Base-by-base conservation (phyloP, 139 green algal species). In the Bryopsis sp. region DNA sequence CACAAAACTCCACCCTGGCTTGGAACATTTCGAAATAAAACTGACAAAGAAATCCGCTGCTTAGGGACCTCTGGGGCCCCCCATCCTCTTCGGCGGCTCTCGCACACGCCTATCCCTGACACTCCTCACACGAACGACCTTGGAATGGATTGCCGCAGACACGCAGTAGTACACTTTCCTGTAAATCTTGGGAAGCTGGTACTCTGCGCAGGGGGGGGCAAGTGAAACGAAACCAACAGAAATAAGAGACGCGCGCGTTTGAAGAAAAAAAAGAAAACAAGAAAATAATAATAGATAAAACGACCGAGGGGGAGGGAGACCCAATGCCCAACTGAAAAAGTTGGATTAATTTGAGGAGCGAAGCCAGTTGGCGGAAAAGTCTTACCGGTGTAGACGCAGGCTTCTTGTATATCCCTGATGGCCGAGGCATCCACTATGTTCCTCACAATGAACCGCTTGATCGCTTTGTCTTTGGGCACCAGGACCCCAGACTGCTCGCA, bases 121-220 rank as follows among this genome's bases (percentile, higher is more conserved):
- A 68, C 79, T 92, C 64, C 94, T 85, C 83, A 99, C 94, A 63
- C 94, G 90, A 78, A 99, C 94, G 36, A 99, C 90, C 77, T 96
- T 96, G 75, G 85, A 95, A 85, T 99, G 94, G 80, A 99, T 98
- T 72, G 94, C 94, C 37, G 95, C 96, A 33, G 83, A 95, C 67
- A 99, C 88, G 79, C 86, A 97, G 89, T 99, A 99, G 90, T 99
- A 97, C 69, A 99, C 92, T 84, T 99, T 98, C 39, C 93, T 79
- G 88, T 99, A 99, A 72, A 99, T 93, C 92, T 99, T 99, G 72
- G 94, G 94, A 68, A 99, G 86, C 28, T 83, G 83, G 66, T 99
- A 99, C 66, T 83, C 89, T 95, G 82, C 19, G 11, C 43, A 19
- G 15, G 43, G 19, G n/a, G n/a, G n/a, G n/a, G n/a, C n/a, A n/a